A percentile compares a stretch with the other conserved stretches of the same genome.
phyloP scores from a whole-genome alignment of 1,284 basidiomycete species.

The Ceratobasidium sp. region DNA sequence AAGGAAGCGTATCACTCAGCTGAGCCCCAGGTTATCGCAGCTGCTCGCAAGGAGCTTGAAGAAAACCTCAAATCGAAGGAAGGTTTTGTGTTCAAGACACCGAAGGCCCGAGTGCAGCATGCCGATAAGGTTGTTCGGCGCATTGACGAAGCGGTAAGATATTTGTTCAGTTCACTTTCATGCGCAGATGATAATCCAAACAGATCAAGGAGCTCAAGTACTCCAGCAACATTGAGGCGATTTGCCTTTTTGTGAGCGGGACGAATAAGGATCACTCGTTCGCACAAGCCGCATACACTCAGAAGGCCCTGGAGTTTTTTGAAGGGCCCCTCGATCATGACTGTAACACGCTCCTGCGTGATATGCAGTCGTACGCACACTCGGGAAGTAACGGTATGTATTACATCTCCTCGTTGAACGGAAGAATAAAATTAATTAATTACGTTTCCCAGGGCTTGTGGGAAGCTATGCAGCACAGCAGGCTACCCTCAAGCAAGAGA shows the following conservation, averaged over 20 bases:
- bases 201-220: background rate
- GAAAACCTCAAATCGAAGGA: background rate
- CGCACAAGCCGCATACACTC: background rate
- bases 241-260: background rate
- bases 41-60: background rate
- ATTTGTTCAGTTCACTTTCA: background rate
- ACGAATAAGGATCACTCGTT: background rate
- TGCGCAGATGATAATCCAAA: too few relatives aligned
- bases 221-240: background rate
- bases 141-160: background rate
- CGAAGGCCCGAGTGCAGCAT: background rate
- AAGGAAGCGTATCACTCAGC: background rate
- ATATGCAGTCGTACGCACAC: background rate
- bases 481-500: background rate
- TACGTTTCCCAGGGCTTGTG: background rate
- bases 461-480: background rate
- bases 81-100: background rate
- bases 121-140: background rate
- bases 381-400: conserved; percentile 9
- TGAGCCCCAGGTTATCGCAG: background rate
- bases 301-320: background rate
- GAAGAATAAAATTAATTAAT: background rate
- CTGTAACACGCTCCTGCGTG: background rate
- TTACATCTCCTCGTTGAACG: background rate
- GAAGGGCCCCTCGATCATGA: background rate